phyloP scores from a whole-genome alignment of 2,329 filamentous ascomycete genomes.

The Colletotrichum tropicale region DNA sequence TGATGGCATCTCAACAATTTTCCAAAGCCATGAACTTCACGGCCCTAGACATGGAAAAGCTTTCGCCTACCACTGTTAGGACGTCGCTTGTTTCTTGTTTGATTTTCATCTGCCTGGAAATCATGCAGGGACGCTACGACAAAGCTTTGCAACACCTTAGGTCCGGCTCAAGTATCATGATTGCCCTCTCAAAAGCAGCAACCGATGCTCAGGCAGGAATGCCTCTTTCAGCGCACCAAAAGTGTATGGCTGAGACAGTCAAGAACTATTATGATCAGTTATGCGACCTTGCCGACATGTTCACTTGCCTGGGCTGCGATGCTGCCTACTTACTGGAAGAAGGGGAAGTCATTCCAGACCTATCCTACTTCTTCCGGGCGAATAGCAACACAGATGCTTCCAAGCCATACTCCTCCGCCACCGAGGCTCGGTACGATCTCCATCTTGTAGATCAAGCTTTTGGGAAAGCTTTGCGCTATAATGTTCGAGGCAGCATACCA shows the following conservation, averaged over 20 bases:
- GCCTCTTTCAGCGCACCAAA: background rate
- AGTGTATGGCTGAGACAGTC: background rate
- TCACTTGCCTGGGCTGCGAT: constrained; percentile 21
- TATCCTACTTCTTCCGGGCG: background rate
- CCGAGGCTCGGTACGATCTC: background rate
- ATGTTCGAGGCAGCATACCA: background rate
- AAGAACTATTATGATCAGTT: background rate
- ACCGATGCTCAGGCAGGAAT: background rate
- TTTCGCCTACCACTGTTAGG: background rate
- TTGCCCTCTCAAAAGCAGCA: background rate
- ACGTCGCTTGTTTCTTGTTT: constrained; percentile 23
- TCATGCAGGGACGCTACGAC: constrained; percentile 24
- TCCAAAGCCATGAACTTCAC: background rate
- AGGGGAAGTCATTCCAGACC: background rate
- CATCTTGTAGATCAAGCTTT: background rate
- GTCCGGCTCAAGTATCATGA: constrained; percentile 11
- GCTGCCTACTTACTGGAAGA: constrained; percentile 25
- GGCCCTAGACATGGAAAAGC: background rate
- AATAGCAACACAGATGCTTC: background rate
- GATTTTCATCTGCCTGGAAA: constrained; percentile 26
- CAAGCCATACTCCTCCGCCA: background rate
- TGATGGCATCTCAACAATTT: background rate
- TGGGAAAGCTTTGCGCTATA: background rate
- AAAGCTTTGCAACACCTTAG: constrained; percentile 25
- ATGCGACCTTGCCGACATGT: constrained; percentile 24